Conservation (phyloP, 495 filamentous ascomycete genomes). For the Pseudevernia furfuracea region DNA sequence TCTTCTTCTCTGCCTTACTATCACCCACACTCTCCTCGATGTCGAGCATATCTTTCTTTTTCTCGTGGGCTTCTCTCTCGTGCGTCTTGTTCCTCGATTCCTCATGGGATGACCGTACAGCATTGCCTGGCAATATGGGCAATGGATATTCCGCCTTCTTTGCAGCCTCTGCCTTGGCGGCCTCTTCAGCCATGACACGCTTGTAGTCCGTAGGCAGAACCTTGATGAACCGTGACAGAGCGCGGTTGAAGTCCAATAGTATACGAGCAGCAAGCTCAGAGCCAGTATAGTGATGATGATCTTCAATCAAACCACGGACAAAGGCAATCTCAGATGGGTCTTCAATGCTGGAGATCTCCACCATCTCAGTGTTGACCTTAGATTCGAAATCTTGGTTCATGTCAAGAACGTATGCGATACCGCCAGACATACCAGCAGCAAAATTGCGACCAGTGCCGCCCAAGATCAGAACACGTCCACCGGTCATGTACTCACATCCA, state of each 20-base stretch:
- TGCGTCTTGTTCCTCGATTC: constrained; percentile 55
- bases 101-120: constrained; percentile 40
- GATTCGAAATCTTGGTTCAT: constrained; percentile 84
- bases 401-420: constrained; percentile 95
- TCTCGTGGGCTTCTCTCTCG: constrained; percentile 48
- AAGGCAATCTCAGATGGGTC: constrained; percentile 91
- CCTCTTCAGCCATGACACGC: constrained; percentile 81
- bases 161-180: constrained; percentile 72
- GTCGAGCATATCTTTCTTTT: constrained; percentile 79
- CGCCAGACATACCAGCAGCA: constrained; percentile 97
- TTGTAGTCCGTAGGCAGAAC: constrained; percentile 97
- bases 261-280: constrained; percentile 94
- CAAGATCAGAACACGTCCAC: constrained; percentile 83
- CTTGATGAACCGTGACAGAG: constrained; percentile 88
- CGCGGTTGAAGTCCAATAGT: constrained; percentile 92
- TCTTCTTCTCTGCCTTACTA: constrained; percentile 84
- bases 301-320: constrained; percentile 88
- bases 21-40: constrained; percentile 93
- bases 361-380: constrained; percentile 99
- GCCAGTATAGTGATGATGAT: constrained; percentile 98
- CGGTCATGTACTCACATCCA: constrained; percentile 99
- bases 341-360: constrained; percentile 80
- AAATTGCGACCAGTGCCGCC: constrained; percentile 98
- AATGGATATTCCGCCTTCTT: constrained; percentile 79
- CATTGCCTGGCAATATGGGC: constrained; percentile 54